Evolutionary conservation across 139 green algal species (phyloP), one percentile per base, ranked within the genome.

Genomic region (Picochlorum sp.): DNA sequence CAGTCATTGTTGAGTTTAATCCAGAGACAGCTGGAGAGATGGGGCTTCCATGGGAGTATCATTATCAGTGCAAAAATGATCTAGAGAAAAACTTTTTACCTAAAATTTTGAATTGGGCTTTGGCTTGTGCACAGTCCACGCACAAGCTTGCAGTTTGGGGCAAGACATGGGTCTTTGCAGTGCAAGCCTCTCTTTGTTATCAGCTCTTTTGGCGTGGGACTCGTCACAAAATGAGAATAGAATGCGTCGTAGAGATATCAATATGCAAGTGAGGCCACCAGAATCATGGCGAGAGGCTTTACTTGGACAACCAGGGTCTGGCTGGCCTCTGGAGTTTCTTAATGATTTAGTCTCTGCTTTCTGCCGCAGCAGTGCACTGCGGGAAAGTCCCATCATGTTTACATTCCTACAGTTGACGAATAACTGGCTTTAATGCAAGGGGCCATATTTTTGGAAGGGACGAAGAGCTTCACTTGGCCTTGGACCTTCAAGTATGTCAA

Each of bases 1-100:
- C 81, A 1, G 47, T 90, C 3, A 84, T 96, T 23, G 50, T 60
- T 0, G 88, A 96, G 74, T 96, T 96, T 58, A 68, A 70, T 1
- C 80, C 84, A 4, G 47, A 67, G 45, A 91, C 79, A 1, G 81
- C 90, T 30, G 79, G 54, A 38, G 49, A 76, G 2, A 73, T 96
- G 77, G 83, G 84, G 2, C 65, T 94, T 58, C 74, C 83, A 3
- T 91, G 83, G 82, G 88, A 90, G 34, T 80, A 84, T 54, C 90
- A 96, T 65, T 81, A 91, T 57, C 57, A 49, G 10, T 95, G 86
- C 68, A 74, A 83, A 49, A 62, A 55, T 9, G 65, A 64, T 45
- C 67, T 92, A 45, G 72, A 94, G 60, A 57, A 62, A 15, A 52
- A 83, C 18, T 88, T 82, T 74, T 73, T 96, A 61, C 68, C 69